Base-by-base conservation (phyloP, 2,329 filamentous ascomycete species). In the Ophiocordyceps unilateralis region DNA sequence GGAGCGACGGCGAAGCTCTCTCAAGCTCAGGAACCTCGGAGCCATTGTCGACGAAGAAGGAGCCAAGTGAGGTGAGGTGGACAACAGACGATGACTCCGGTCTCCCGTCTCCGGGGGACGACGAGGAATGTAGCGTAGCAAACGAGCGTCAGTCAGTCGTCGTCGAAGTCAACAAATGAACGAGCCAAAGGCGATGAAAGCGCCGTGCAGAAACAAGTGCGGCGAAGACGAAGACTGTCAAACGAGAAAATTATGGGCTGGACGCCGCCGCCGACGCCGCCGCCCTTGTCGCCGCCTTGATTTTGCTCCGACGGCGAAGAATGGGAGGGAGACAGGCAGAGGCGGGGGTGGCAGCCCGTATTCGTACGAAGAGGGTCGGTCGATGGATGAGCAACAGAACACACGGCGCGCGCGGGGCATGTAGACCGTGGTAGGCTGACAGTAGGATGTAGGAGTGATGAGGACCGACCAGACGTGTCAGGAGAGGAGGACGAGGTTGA, bases 1-100 rank as follows among this genome's bases (percentile, higher is more conserved):
- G 44, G 83, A 91, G 52, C 81, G 79, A 52, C 84, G 76, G 52
- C 84, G 81, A 44, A 93, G 64, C 55, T 81, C 78, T 61, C 77
- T 84, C 53, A 74, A 60, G 50, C 60, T 72, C 47, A 91, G 70
- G 56, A 93, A 84, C 38, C 79, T 64, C 28, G 74, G 71, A 44
- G 72, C 66, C 74, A 78, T 78, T 15, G n/a, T 36, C 17, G 32
- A 19, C 2, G 17, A 20, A 17, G n/a, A 36, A 17, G 30, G 11
- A 30, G 28, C 28, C 14, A 11, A 30, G n/a, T 4, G 28, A 30
- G 28, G 12, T n/a, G 28, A 30, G 28, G 5, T 30, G 28, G n/a
- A n/a, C n/a, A n/a, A n/a, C n/a, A n/a, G n/a, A n/a, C n/a, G n/a
- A n/a, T n/a, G n/a, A n/a, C n/a, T n/a, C n/a, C n/a, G n/a, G n/a